Conservation (phyloP, 2,329 filamentous ascomycete genomes). For the Moelleriella libera region DNA sequence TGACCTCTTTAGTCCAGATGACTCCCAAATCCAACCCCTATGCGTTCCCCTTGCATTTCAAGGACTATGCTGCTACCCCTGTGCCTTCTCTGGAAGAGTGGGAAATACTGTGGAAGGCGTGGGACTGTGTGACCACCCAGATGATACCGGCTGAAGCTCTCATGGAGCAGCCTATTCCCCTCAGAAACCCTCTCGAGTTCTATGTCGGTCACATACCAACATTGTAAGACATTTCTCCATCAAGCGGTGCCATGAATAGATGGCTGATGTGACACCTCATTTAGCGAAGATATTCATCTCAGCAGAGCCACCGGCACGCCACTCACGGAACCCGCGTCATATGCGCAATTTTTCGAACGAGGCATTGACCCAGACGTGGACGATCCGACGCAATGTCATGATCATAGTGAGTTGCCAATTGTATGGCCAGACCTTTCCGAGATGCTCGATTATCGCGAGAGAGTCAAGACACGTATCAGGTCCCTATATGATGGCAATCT, state of each 20-base stretch:
- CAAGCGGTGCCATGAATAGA: no score
- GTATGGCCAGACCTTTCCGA: neutral
- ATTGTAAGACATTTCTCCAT: neutral
- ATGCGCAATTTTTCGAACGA: neutral
- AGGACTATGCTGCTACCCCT: neutral
- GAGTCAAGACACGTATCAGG: neutral
- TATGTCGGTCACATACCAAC: neutral
- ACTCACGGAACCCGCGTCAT: neutral
- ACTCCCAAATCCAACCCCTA: neutral
- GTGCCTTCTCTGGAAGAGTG: neutral
- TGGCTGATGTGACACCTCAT: neutral
- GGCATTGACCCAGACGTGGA: neutral
- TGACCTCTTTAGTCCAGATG: neutral
- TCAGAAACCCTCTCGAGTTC: neutral
- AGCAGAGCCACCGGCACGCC: neutral
- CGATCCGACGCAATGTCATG: neutral
- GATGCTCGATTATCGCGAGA: neutral
- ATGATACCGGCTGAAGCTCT: neutral
- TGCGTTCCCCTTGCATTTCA: neutral
- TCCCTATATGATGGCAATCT: neutral
- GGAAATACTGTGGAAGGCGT: neutral
- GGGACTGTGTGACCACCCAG: neutral
- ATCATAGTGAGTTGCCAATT: neutral
- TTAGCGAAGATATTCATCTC: neutral
- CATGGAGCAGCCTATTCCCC: neutral